Evolutionary conservation across 2,329 filamentous ascomycete genomes (phyloP), one percentile per base, ranked within the genome.

Genomic region (Nannizziopsis barbatae): DNA sequence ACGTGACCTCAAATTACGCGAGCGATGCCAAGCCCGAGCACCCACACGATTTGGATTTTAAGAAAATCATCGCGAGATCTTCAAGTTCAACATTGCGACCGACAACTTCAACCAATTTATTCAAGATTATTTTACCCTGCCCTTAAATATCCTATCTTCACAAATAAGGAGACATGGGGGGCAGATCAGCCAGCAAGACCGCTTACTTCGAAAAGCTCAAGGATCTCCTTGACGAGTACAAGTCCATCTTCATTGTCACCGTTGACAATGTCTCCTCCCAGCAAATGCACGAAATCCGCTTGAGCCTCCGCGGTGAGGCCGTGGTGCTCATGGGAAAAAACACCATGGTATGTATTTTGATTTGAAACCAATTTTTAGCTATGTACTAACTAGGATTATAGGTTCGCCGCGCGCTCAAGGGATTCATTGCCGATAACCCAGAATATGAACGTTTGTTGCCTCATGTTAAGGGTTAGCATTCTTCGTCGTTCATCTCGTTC

Each of bases 271-370:
- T 98, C 82, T 87, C 84, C 73, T 98, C 92, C 63, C 92, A 98
- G 83, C 93, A 98, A 83, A 98, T 98, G 93, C 92, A 98, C 86
- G 92, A 98, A 82, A 96, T 98, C 73, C 86, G 92, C 72, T 75
- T 83, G 66, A 75, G 86, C 65, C 85, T 98, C 71, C 89, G 92
- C 71, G 84, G 83, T 56, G 75, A 94, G 74, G 89, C 81, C 74
- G 85, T 96, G 63, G 89, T 98, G 64, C 79, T 98, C 75, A 96
- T 96, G 92, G 92, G 90, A 71, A 96, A 95, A 84, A 98, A 98
- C 83, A 98, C 92, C 74, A 98, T 98, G 92, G 90, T 92, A 73
- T 52, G 76, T 62, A 17, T 15, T 56, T 46, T 53, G 37, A 32
- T 48, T 37, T 9, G 15, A 14, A 9, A 4, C 15, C n/a, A 30